phyloP scores from a whole-genome alignment of 192 early-diverging fungal species.

The Powellomyces hirtus region DNA sequence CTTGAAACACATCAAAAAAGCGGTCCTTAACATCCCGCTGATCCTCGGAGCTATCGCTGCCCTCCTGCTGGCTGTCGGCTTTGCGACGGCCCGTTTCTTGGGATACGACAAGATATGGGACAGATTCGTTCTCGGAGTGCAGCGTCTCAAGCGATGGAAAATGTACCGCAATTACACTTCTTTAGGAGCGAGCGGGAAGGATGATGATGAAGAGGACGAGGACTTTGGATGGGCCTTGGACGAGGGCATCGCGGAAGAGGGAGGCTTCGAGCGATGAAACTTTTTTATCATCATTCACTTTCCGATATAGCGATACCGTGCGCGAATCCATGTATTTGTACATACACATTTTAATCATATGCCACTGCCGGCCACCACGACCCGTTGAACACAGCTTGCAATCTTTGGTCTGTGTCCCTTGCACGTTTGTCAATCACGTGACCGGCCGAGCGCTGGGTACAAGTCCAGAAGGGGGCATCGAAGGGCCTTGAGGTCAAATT shows the following conservation, averaged over 20 bases:
- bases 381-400: no score
- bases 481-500: no score
- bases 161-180: conserved; percentile 12
- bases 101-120: conserved; percentile 33
- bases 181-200: conserved; percentile 7
- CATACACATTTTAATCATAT: no score
- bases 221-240: conserved; percentile 23
- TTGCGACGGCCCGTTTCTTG: conserved; percentile 19
- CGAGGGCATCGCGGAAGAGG: conserved; percentile 7
- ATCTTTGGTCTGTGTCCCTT: no score
- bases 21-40: conserved; percentile 9
- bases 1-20: conserved; percentile 14
- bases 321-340: no score
- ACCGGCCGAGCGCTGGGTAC: no score
- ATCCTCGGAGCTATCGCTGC: conserved; percentile 14
- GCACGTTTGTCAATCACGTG: no score
- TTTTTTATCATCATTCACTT: not conserved
- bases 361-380: no score
- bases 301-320: no score
- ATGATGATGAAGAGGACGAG: conserved; percentile 20
- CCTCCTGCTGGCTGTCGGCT: conserved; percentile 6
- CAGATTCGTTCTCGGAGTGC: conserved; percentile 2
- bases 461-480: no score
- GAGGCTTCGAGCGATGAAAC: not conserved
- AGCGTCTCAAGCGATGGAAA: conserved; percentile 19